Conservation (phyloP, 768 basidiomycete species). For the Cyclocybe aegerita region DNA sequence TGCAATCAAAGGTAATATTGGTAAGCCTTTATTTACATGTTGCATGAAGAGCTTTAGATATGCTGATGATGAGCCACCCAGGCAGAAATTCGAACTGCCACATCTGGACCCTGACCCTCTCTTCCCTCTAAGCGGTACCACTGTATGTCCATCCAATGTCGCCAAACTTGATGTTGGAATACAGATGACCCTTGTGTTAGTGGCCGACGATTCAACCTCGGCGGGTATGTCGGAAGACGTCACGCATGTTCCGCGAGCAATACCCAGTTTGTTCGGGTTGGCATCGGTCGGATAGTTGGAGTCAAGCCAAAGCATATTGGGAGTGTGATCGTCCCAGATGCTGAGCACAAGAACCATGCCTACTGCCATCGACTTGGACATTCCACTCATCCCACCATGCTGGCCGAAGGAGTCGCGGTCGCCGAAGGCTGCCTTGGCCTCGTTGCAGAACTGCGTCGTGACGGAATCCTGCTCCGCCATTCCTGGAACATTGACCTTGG, state of each 20-base stretch:
- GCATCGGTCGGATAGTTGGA: constrained; percentile 29
- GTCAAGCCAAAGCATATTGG: constrained; percentile 44
- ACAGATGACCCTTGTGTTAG: constrained; percentile 19
- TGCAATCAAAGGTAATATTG: no score
- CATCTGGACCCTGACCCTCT: no score
- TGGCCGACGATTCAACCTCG: constrained; percentile 8
- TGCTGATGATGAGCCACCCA: no score
- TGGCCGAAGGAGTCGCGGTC: constrained; percentile 45
- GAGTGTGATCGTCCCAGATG: constrained; percentile 13
- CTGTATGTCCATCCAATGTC: constrained; percentile 18
- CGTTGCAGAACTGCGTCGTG: constrained; percentile 46
- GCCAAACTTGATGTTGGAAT: constrained; percentile 21
- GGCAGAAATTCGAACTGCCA: no score
- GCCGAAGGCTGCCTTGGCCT: constrained; percentile 43
- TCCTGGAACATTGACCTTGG: constrained; percentile 38
- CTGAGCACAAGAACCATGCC: constrained; percentile 49
- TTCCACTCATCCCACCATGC: constrained; percentile 38
- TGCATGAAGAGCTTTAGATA: no score
- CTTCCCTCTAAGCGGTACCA: not conserved
- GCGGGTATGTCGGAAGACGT: constrained; percentile 14
- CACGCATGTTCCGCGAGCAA: constrained; percentile 19
- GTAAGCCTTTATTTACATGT: no score
- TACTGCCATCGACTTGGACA: constrained; percentile 35
- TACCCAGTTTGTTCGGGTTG: constrained; percentile 16
- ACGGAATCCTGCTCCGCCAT: constrained; percentile 40